Base-by-base conservation (phyloP, 139 green algal genomes). In the Chlorella vulgaris region DNA sequence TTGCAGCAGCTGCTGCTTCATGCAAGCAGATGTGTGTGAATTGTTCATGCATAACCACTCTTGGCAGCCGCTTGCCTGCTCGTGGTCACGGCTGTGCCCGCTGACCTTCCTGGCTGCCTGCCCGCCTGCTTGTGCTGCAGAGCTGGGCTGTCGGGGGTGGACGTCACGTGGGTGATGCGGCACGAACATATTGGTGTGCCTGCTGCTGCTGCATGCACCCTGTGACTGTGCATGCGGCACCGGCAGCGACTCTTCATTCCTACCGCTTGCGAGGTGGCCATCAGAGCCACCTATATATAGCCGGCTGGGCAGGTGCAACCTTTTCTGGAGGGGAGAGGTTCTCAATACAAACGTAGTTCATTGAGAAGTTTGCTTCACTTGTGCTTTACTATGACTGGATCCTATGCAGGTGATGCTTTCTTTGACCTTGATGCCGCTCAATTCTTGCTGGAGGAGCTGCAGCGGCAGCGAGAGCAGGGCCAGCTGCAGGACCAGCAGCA, bases 361-460 rank as follows among this genome's bases (percentile, higher is more conserved):
- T 33, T 66, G 26, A 33, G 7, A 66, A n/a, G 7, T 10, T 21
- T 33, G 15, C 58, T 66, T 7, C 21, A 10, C 58, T 33, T 7
- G 22, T 36, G 58, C 21, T 31, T 31, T n/a, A 22, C 33, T 10
- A 47, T 35, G 33, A 5, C 24, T 26, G 55, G 24, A 7, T 22
- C 38, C 15, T 1, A 3, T 35, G 53, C 53, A 79, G 73, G 93
- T 0, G 94, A 98, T 77, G 91, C 94, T 1, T 96, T 97, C 77
- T 96, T 98, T 65, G 94, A 98, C 63, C 31, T 84, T 5, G 93
- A 97, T 65, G 93, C 91, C 13, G 93, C 93, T 1, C 33, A 83
- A 8, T 97, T 96, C 73, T 70, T 97, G 67, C 78, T 94, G 62
- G 65, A 81, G 19, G 75, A 91, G 60, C 78, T 94, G 66, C 35